Evolutionary conservation across 2,329 filamentous ascomycete genomes (phyloP).

Genomic region (Alternaria incomplexa): DNA sequence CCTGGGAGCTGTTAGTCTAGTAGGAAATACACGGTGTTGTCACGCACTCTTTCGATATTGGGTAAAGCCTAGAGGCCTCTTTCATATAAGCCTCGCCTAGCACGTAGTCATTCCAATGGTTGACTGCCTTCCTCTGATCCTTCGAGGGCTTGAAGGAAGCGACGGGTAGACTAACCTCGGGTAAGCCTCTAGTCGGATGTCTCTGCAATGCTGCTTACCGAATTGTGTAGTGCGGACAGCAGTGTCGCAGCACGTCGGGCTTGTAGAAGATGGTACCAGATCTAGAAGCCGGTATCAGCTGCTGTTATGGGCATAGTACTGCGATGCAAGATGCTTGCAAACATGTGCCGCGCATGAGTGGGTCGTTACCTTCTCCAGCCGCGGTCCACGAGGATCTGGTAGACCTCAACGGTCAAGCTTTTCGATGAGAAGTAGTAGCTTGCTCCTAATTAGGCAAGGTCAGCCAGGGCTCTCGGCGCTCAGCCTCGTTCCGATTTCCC

Average conservation of each 20-base stretch:
- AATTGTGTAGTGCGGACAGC: constrained; percentile 91
- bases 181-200: constrained; percentile 11
- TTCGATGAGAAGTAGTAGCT: constrained; percentile 73
- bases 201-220: constrained; percentile 47
- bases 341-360: constrained; percentile 7
- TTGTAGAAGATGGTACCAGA: constrained; percentile 73
- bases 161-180: constrained; percentile 65
- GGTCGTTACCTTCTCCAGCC: constrained; percentile 75
- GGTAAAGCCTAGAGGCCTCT: constrained; percentile 68
- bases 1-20: constrained; percentile 37
- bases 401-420: constrained; percentile 68
- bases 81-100: constrained; percentile 71
- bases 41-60: constrained; percentile 69
- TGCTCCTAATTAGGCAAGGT: constrained; percentile 61
- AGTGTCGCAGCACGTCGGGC: constrained; percentile 78
- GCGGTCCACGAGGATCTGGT: constrained; percentile 74
- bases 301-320: constrained; percentile 2
- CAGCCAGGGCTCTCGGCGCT: constrained; percentile 21
- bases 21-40: background rate
- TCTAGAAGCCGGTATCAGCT: constrained; percentile 30
- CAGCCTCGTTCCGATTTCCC: constrained; percentile 12
- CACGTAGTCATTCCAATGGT: constrained; percentile 76
- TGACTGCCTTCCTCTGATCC: constrained; percentile 76
- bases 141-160: constrained; percentile 68
- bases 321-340: constrained; percentile 7